These are phyloP conservation scores for Chlorella sp. DNA, from an alignment of 139 green algal species.

Conservation along the genomic window DNA sequence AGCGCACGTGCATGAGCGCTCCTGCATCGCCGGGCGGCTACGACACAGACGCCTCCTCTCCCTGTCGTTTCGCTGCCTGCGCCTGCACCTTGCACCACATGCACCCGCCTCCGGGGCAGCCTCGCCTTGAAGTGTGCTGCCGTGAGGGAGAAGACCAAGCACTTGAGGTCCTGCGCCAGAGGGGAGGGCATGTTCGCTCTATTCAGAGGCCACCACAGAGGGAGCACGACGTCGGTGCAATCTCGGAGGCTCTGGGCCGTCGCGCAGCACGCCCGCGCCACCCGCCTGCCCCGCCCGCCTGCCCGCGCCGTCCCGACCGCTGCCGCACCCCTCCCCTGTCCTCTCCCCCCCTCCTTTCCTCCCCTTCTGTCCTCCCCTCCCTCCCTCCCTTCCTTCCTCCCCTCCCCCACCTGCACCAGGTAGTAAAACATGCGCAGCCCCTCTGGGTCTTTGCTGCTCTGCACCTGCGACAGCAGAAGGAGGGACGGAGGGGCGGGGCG, in stretches of 20 bases:
- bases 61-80: no score
- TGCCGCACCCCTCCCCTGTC: no score
- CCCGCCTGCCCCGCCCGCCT: no score
- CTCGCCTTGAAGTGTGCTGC: constrained; percentile 93
- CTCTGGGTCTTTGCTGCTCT: constrained; percentile 95
- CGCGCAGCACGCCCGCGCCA: background rate
- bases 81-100: no score
- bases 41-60: no score
- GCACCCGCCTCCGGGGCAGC: background rate
- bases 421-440: constrained; percentile 98
- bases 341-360: background rate
- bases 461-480: constrained; percentile 82
- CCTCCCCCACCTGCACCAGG: constrained; percentile 80
- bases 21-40: no score
- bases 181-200: background rate
- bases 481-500: background rate
- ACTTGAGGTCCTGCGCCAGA: constrained; percentile 92
- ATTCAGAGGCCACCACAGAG: background rate
- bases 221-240: background rate
- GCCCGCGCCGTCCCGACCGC: no score
- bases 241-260: background rate
- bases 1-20: no score
- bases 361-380: background rate
- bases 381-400: background rate
- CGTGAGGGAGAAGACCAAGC: constrained; percentile 94